Evolutionary conservation across 208 protist species (phyloP), one percentile per base, ranked within the genome.

Genomic region (Trypanosoma brucei): DNA sequence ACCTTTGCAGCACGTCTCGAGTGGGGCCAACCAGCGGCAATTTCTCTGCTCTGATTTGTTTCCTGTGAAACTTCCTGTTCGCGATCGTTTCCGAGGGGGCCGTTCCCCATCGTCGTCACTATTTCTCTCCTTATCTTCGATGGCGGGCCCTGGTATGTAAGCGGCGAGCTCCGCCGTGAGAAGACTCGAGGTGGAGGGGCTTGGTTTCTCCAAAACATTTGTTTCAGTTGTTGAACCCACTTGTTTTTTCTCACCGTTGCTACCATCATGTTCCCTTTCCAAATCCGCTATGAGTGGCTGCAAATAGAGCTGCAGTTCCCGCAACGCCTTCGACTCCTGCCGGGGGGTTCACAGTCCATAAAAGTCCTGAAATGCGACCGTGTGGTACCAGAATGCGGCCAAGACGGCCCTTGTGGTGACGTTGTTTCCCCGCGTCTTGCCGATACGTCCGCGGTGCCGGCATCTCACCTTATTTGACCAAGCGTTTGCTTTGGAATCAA

Each of bases 261-360:
- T 44, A 70, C 56, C 35, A 11, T 44, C 31, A 48, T 35, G 9
- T 14, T 39, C 57, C 36, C 61, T 51, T 58, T 80, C 66, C 2
- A 93, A 61, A 62, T 93, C 83, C 39, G 69, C 58, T 11, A 78
- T 78, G 46, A 93, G 72, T 9, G 59, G 62, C n/a, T 67, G 70
- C 11, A 90, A 70, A 63, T 89, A 93, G 31, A 83, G 71, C 57
- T 85, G 81, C 39, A 78, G 74, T 59, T 93, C 86, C 1, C 86
- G 83, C n/a, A 80, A 53, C n/a, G 86, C 86, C 37, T 77, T 77
- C 22, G 38, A 33, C 34, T 83, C 83, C 49, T 90, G 83, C 7
- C 68, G 72, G 33, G 86, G 86, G 86, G 53, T 93, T 90, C 31
- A 90, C 74, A 1, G 76, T 91, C 69, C 87, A 87, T 22, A 93